Evolutionary conservation across 2,329 filamentous ascomycete species (phyloP).

Genomic region (Arthrobotrys conoides): DNA sequence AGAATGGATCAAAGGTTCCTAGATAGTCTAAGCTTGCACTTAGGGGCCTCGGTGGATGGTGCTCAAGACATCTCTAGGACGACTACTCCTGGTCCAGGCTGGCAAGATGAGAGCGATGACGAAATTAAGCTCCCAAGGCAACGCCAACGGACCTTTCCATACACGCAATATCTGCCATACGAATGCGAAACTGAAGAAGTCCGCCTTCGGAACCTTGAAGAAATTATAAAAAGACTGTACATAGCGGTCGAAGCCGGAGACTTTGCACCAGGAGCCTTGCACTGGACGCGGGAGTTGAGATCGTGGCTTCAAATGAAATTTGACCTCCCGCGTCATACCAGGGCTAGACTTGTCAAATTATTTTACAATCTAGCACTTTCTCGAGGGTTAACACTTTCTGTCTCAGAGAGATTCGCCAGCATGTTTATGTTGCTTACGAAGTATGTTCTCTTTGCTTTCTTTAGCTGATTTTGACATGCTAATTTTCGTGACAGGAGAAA

Average conservation of each 20-base stretch:
- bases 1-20: constrained; percentile 53
- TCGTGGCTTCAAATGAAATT: constrained; percentile 98
- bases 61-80: constrained; percentile 64
- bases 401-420: constrained; percentile 91
- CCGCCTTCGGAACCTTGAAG: constrained; percentile 82
- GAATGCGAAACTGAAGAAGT: constrained; percentile 83
- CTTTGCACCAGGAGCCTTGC: constrained; percentile 90
- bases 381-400: constrained; percentile 84
- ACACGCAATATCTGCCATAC: constrained; percentile 91
- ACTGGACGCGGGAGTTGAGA: constrained; percentile 96
- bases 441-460: constrained; percentile 68
- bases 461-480: constrained; percentile 59
- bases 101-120: constrained; percentile 68
- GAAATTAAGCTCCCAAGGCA: constrained; percentile 76
- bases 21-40: constrained; percentile 38
- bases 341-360: constrained; percentile 86
- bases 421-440: constrained; percentile 98
- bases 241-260: constrained; percentile 92
- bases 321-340: constrained; percentile 87
- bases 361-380: constrained; percentile 95
- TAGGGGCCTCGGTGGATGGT: constrained; percentile 31
- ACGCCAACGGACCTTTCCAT: constrained; percentile 88
- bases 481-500: constrained; percentile 77
- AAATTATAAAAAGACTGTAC: constrained; percentile 94
- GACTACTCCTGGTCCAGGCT: constrained; percentile 69